Base-by-base conservation (phyloP, 768 basidiomycete genomes). In the Udeniomyces megalosporus region DNA sequence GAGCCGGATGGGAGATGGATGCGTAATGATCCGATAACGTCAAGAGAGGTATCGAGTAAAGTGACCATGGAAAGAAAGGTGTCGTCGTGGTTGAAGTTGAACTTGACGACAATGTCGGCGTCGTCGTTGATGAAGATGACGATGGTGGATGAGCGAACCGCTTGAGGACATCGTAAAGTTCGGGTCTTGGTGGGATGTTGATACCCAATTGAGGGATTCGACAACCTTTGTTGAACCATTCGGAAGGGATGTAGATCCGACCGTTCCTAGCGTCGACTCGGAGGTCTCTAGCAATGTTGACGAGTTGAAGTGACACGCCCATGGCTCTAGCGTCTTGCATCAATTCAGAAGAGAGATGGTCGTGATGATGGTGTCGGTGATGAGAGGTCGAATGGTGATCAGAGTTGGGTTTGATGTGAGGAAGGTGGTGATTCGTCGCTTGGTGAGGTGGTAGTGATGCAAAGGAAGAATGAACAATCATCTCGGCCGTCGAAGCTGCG, bases 261-360 rank as follows among this genome's bases (percentile, higher is more conserved):
- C 67, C 64, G 26, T 73, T 71, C 22, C 22, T 2, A 0, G 67
- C 71, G 60, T 75, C 75, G 52, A 70, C 73, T 2, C 68, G 68
- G 6, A 75, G 67, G 62, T 75, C 75, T 14, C 75, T 61, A 3
- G 74, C 70, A 47, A 75, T 72, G 57, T 75, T 75, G 66, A 75
- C 73, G 15, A 74, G 67, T 56, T 75, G 75, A n/a, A 75, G 66
- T n/a, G 75, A 72, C 28, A 68, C 56, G 17, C 75, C 75, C 74
- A 74, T 75, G 8, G 38, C 38, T 42, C 38, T 42, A 42, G 38
- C 10, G 17, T 42, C 63, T 70, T 66, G 42, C 74, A 15, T 72
- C 72, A 8, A 42, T 47, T 32, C 26, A 56, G 54, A 28, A 64
- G 44, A 3, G 59, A 59, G 20, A 63, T 34, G 12, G 50, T 47